A percentile compares a stretch with the other conserved stretches of the same genome.
These are phyloP conservation scores for Phyllosticta citriasiana DNA, from an alignment of 2,329 filamentous ascomycete species.

Conservation along the genomic window DNA sequence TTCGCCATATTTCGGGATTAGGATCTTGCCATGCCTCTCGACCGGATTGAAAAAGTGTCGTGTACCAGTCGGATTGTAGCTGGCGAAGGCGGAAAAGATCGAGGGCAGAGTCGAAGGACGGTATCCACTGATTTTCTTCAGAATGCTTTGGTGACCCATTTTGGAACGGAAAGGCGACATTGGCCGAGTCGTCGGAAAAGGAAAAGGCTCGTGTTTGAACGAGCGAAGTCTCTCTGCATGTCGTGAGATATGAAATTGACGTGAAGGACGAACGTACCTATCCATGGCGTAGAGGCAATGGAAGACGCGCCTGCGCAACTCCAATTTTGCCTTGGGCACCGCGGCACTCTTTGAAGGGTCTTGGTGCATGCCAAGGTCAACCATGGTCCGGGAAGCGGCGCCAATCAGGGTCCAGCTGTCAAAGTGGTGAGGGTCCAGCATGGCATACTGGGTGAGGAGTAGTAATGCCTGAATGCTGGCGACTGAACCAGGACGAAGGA, in stretches of 20 bases:
- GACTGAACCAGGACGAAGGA: slow-evolving; percentile 75
- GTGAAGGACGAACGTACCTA: slow-evolving; percentile 42
- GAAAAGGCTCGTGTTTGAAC: slow-evolving; percentile 82
- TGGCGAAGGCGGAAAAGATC: slow-evolving; percentile 75
- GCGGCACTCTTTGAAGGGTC: slow-evolving; percentile 66
- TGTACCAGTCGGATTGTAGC: slow-evolving; percentile 82
- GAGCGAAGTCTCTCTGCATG: slow-evolving; percentile 67
- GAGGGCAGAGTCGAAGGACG: slow-evolving; percentile 58
- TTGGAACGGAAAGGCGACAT: slow-evolving; percentile 63
- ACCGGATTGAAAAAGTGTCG: slow-evolving; percentile 73
- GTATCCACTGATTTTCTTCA: slow-evolving; percentile 43
- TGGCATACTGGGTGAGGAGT: slow-evolving; percentile 78
- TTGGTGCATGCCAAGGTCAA: slow-evolving; percentile 88
- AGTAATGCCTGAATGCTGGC: slow-evolving; percentile 80
- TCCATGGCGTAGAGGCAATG: slow-evolving; percentile 88
- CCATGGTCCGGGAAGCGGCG: slow-evolving; percentile 74
- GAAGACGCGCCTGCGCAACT: slow-evolving; percentile 73
- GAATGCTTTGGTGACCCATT: slow-evolving; percentile 29
- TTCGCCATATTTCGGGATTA: slow-evolving; percentile 62
- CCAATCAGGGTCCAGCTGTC: slow-evolving; percentile 92
- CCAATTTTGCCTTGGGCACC: slow-evolving; percentile 58
- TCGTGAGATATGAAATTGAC: slow-evolving; percentile 12
- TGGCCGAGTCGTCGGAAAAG: slow-evolving; percentile 80
- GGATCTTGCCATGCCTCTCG: slow-evolving; percentile 58
- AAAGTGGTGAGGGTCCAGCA: slow-evolving; percentile 82